Base-by-base conservation (phyloP, 768 basidiomycete genomes). In the Pisolithus tinctorius region DNA sequence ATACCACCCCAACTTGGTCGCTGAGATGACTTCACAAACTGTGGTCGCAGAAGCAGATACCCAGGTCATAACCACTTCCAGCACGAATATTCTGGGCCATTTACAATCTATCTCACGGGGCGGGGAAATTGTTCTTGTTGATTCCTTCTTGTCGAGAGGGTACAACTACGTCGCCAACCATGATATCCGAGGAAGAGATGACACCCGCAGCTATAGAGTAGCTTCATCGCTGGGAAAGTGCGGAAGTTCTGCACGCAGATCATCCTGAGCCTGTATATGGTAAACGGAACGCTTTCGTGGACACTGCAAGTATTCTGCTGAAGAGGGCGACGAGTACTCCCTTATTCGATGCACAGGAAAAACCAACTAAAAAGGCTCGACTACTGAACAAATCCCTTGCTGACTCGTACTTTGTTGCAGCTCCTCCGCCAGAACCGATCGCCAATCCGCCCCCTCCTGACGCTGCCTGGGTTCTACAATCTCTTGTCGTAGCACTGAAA, bases 401-500 rank as follows among this genome's bases (percentile, higher is more conserved):
- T 26, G 79, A 80, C 50, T 60, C 57, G 3, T 46, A 56, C 13
- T 49, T 68, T 25, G 53, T 60, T 13, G 53, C 60, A 25, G 47
- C 61, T 38, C 51, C 69, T 26, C 52, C 59, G 17, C 50, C 59
- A 10, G 73, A 78, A 54, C 52, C 53, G 4, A 48, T 65, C 1
- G 62, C 65, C 23, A 55, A 45, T 23, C 47, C 55, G 25, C 9
- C 75, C 3, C 55, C 64, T 23, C 63, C 71, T 11, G 76, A 70
- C 54, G 78, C 73, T 44, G 74, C 80, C 47, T 76, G 73, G 40
- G 82, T 83, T 16, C 66, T 88, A 57, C 74, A 73, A 60, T 83
- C 81, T 20, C 71, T 88, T 46, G 76, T 86, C 52, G 84, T 81
- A 23, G 84, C 82, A n/a, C 74, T 88, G 38, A 76, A 82, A 31